Evolutionary conservation across 352 stramenopile genomes (phyloP), one percentile per base, ranked within the genome.

Genomic region (Elongisporangium prolatum): DNA sequence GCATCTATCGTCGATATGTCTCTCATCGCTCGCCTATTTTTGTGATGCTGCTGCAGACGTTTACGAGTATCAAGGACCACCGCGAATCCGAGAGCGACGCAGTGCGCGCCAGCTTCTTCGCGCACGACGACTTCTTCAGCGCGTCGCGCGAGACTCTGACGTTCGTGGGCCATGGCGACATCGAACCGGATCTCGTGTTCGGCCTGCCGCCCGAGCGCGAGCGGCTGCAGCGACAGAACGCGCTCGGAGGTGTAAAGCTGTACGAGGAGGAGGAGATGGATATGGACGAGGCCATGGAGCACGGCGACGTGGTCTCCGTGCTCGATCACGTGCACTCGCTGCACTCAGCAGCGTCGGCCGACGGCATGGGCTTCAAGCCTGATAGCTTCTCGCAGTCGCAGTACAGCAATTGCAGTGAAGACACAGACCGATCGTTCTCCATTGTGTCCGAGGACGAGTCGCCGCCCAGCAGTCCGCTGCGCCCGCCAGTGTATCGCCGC

Each of bases 351-450:
- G 9, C 25, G 11, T 65, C 53, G 59, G 58, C 50, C 18, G 60
- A 67, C 11, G 50, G 59, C 49, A 57, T 56, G 47, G 64, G 50
- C 37, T 60, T 54, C 48, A 70, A 69, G 21, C 24, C 50, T 7
- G 61, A 72, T 50, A 56, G 77, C 25, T 83, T 67, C 2, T 65
- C 61, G 13, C 72, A 70, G 40, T 25, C 58, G 5, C 75, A 64
- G 47, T 61, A 72, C 18, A 67, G 62, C 40, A 87, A 73, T 22
- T 47, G 76, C 37, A 88, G 76, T 57, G 78, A 88, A 64, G 74
- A 77, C 54, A 89, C 78, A n/a, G 81, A 91, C 25, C 64, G 77
- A 48, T 91, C 81, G 40, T 69, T 82, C 22, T 89, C 81, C 21
- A 74, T 88, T 22, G 67, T 69, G 34, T 88, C 76, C 9, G 80